phyloP scores from a whole-genome alignment of 768 basidiomycete species.

The Cystofilobasidium macerans region DNA sequence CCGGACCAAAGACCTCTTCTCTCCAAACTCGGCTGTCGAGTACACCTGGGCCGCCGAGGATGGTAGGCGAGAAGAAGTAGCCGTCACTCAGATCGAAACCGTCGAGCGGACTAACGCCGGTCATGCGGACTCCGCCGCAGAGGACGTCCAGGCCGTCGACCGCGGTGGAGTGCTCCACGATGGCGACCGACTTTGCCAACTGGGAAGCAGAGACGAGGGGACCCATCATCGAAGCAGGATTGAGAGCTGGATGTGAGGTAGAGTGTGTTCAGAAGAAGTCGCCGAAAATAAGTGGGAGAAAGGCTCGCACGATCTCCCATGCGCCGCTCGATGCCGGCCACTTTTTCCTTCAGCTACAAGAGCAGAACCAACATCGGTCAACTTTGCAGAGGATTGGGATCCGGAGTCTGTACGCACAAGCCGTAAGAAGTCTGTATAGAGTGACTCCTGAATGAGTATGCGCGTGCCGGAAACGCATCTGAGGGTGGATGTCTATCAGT shows the following conservation, averaged over 20 bases:
- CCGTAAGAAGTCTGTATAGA: constrained; percentile 59
- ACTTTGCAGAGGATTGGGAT: too few relatives aligned
- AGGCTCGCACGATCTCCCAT: constrained; percentile 62
- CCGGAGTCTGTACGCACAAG: not conserved
- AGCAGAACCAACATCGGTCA: too few relatives aligned
- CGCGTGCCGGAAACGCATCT: constrained; percentile 75
- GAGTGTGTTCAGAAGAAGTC: not conserved
- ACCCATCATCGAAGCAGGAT: constrained; percentile 65
- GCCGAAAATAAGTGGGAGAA: constrained; percentile 6
- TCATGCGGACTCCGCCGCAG: constrained; percentile 52
- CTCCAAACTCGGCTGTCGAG: constrained; percentile 58
- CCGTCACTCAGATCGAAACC: constrained; percentile 60
- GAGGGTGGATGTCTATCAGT: too few relatives aligned
- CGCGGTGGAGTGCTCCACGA: constrained; percentile 45
- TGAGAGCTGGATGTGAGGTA: constrained; percentile 46
- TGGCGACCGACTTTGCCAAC: constrained; percentile 53
- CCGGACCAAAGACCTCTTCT: constrained; percentile 78
- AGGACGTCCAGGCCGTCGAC: constrained; percentile 47
- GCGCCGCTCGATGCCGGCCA: constrained; percentile 49
- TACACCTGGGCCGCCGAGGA: constrained; percentile 50
- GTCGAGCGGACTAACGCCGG: constrained; percentile 54
- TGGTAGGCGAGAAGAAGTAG: constrained; percentile 68
- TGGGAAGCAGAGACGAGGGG: constrained; percentile 60
- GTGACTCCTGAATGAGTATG: constrained; percentile 57
- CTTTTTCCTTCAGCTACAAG: constrained; percentile 50